Conservation (phyloP, 1,139 yeast genomes). For the Taphrina deformans region DNA sequence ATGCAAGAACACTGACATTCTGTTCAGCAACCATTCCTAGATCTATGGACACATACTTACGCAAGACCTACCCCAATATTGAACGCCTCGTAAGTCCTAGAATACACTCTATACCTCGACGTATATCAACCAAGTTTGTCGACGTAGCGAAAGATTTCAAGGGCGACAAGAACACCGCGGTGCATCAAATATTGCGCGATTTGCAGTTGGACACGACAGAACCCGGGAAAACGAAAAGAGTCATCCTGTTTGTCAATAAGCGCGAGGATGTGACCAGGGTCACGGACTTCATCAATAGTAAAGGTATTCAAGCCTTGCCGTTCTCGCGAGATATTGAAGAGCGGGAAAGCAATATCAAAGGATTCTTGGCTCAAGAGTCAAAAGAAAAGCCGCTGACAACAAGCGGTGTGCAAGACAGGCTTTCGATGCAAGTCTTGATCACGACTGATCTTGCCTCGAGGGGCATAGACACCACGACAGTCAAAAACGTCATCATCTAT, state of each 20-base stretch:
- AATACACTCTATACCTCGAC: constrained; percentile 76
- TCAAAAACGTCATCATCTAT: constrained; percentile 76
- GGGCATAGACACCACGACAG: constrained; percentile 81
- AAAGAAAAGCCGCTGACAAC: constrained; percentile 4
- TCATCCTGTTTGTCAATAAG: constrained; percentile 82
- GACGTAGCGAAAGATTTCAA: constrained; percentile 53
- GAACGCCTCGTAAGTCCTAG: constrained; percentile 75
- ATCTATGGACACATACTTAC: constrained; percentile 65
- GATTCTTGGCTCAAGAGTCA: constrained; percentile 52
- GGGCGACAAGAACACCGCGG: constrained; percentile 26
- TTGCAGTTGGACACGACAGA: constrained; percentile 83
- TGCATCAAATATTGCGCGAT: constrained; percentile 62
- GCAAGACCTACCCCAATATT: constrained; percentile 63
- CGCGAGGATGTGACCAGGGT: constrained; percentile 63
- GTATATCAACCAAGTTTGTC: constrained; percentile 68
- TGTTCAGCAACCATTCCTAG: constrained; percentile 91
- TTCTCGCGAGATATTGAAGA: constrained; percentile 68
- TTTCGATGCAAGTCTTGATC: constrained; percentile 59
- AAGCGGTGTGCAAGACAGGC: constrained; percentile 32
- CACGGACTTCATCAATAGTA: constrained; percentile 56
- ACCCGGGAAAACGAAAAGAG: constrained; percentile 70
- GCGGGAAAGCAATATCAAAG: constrained; percentile 57
- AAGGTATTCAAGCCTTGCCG: constrained; percentile 62
- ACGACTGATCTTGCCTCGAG: constrained; percentile 91
- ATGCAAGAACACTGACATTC: constrained; percentile 64